Base-by-base conservation (phyloP, 768 basidiomycete species). In the Panellus pusillus region DNA sequence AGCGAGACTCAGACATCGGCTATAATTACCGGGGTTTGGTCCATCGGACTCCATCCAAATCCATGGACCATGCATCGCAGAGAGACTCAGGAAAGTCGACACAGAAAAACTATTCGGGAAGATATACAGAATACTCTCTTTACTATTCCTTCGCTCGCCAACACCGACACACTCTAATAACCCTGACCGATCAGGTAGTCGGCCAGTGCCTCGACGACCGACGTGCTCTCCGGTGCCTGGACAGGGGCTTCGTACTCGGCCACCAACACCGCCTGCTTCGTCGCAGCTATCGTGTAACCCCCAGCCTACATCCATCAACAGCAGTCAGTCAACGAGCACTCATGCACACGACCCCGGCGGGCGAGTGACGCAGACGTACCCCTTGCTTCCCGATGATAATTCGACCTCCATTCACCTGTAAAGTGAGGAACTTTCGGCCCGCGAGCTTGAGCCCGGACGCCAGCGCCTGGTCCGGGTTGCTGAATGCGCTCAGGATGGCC, bases 211-310 rank as follows among this genome's bases (percentile, higher is more conserved):
- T 89, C 84, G 37, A 89, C 89, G 35, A 89, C 59, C 14, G 77
- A 64, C 18, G 82, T 87, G 15, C 80, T 75, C 67, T 95, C 93
- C 14, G 72, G 62, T 2, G 83, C 85, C 66, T 89, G 87, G 37
- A 68, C 65, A 0, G 91, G 91, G 6, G 76, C 72, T 0, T 54
- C 54, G 70, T 96, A 98, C 65, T 86, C 85, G 6, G 83, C 81
- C 18, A 97, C 84, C 47, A 98, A 75, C 51, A 96, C 74, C n/a
- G 91, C 92, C 64, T 90, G 87, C 56, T 79, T 87, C 15, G 92
- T 95, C 77, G 89, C 89, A 43, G 89, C 84, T 54, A 93, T 63
- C 57, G 84, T 68, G 35, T 76, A 81, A 1, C 95, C 94, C 67
- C 91, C 83, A 18, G 77, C 79, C 93, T 95, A 64, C 5, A 19